A percentile compares a stretch with the other conserved stretches of the same genome.
Conservation (phyloP, 2,329 filamentous ascomycete genomes). For the Neocucurbitaria cava region DNA sequence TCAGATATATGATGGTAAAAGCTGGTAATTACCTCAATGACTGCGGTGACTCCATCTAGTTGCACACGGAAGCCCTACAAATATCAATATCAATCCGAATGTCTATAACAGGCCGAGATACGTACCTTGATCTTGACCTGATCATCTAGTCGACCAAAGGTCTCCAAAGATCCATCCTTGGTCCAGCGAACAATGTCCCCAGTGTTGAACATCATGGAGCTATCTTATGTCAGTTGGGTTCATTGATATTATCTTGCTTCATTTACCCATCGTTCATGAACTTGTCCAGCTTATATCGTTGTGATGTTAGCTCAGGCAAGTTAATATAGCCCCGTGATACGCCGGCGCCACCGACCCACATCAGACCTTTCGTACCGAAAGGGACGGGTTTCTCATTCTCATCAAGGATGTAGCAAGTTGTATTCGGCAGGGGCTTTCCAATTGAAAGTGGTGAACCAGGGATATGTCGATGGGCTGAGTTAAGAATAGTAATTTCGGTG, state of each 20-base stretch:
- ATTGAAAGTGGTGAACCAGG: conserved; percentile 59
- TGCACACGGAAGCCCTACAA: conserved; percentile 66
- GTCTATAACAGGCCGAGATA: too few relatives aligned
- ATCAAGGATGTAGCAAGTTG: conserved; percentile 62
- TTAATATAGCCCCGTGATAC: conserved; percentile 65
- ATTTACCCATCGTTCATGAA: conserved; percentile 61
- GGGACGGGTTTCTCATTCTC: conserved; percentile 55
- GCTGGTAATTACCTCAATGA: conserved; percentile 30
- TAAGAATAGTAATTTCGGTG: conserved; percentile 67
- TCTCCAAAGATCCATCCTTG: conserved; percentile 61
- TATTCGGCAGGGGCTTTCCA: conserved; percentile 64
- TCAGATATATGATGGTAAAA: not conserved
- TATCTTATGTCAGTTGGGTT: conserved; percentile 6
- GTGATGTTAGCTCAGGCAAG: conserved; percentile 58
- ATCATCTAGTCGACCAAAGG: conserved; percentile 65
- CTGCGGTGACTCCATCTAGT: conserved; percentile 62
- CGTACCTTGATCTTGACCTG: conserved; percentile 65
- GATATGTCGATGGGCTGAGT: conserved; percentile 62
- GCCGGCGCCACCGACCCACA: conserved; percentile 65
- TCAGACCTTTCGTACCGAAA: conserved; percentile 58
- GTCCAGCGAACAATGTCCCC: conserved; percentile 66
- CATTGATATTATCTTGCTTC: not conserved
- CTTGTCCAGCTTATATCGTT: conserved; percentile 59
- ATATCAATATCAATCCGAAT: conserved; percentile 3
- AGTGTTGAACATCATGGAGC: conserved; percentile 64